A percentile compares a stretch with the other conserved stretches of the same genome.
These are phyloP conservation scores for Aspergillus sp. DNA, from an alignment of 2,329 filamentous ascomycete genomes.

Conservation along the genomic window DNA sequence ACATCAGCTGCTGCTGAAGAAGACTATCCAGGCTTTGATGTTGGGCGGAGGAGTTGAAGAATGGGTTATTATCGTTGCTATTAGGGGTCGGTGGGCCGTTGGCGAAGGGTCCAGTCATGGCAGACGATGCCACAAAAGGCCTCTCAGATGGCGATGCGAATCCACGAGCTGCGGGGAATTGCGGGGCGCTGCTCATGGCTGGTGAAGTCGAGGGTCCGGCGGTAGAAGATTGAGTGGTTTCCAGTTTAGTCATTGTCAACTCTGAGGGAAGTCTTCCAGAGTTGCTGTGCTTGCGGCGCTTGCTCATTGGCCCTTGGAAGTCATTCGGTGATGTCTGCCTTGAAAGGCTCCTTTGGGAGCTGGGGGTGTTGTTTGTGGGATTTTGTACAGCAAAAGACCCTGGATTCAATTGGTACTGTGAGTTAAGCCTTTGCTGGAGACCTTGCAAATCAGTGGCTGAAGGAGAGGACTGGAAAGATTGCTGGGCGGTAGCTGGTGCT, in stretches of 20 bases:
- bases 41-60: slow-evolving; percentile 54
- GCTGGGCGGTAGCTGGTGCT: slow-evolving; percentile 26
- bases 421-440: slow-evolving; percentile 50
- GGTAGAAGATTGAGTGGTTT: slow-evolving; percentile 47
- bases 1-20: slow-evolving; percentile 61
- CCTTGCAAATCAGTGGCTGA: slow-evolving; percentile 61
- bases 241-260: slow-evolving; percentile 76
- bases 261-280: slow-evolving; percentile 65
- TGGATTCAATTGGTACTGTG: slow-evolving; percentile 35
- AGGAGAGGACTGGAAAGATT: slow-evolving; percentile 51
- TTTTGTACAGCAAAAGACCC: slow-evolving; percentile 36
- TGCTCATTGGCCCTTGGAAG: slow-evolving; percentile 61
- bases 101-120: slow-evolving; percentile 45
- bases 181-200: slow-evolving; percentile 35
- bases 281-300: slow-evolving; percentile 76
- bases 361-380: slow-evolving; percentile 33
- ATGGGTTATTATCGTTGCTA: slow-evolving; percentile 56
- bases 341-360: slow-evolving; percentile 58
- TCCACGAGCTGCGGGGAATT: slow-evolving; percentile 35
- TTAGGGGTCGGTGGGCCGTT: slow-evolving; percentile 64
- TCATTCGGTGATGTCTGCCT: slow-evolving; percentile 68
- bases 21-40: slow-evolving; percentile 63
- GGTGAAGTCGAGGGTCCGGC: slow-evolving; percentile 25
- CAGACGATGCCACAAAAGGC: slow-evolving; percentile 42
- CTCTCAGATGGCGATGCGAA: slow-evolving; percentile 40